A percentile compares a stretch with the other conserved stretches of the same genome.
These are phyloP conservation scores for Diaporthe citriasiana DNA, from an alignment of 2,329 filamentous ascomycete genomes.

Conservation along the genomic window DNA sequence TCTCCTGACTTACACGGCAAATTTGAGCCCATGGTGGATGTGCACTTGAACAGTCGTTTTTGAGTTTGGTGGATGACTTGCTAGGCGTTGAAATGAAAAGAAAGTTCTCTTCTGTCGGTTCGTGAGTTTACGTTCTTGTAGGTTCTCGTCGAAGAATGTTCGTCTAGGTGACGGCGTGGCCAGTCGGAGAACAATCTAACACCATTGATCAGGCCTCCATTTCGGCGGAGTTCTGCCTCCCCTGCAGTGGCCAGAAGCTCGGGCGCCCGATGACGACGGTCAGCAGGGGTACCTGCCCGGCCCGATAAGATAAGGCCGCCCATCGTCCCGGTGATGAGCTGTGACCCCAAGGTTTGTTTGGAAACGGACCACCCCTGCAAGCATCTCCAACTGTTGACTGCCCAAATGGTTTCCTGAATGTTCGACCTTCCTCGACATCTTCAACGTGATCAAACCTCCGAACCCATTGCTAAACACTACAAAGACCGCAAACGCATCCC, in stretches of 20 bases:
- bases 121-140: not conserved
- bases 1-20: conserved; percentile 59
- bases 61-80: not conserved
- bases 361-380: conserved; percentile 39
- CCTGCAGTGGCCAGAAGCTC: conserved; percentile 37
- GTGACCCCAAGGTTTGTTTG: conserved; percentile 35
- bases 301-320: conserved; percentile 48
- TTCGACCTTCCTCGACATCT: conserved; percentile 8
- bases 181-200: not conserved
- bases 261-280: conserved; percentile 35
- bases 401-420: not conserved
- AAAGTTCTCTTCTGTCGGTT: not conserved
- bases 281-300: not conserved
- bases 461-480: not conserved
- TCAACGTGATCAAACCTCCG: not conserved
- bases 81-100: not conserved
- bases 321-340: conserved; percentile 46
- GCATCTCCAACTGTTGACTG: conserved; percentile 8
- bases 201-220: conserved; percentile 30
- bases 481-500: not conserved
- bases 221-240: conserved; percentile 20
- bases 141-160: conserved; percentile 5
- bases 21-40: conserved; percentile 60
- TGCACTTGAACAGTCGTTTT: not conserved
- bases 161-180: not conserved